A percentile compares a stretch with the other conserved stretches of the same genome.
Conservation (phyloP, 176 grass and related monocot genomes). For the Avena atlantica region DNA sequence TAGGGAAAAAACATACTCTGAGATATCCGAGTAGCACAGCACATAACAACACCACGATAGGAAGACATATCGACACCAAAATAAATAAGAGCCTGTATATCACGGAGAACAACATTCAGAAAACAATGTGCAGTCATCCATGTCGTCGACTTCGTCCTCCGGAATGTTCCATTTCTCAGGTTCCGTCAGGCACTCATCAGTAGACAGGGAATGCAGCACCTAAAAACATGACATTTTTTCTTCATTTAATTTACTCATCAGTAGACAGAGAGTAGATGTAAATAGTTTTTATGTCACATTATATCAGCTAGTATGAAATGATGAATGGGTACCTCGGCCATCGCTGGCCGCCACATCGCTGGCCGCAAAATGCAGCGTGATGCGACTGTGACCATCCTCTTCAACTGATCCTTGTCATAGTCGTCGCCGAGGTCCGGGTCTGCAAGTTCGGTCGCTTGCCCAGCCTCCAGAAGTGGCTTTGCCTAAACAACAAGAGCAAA, state of each 20-base stretch:
- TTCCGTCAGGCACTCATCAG: slow-evolving; percentile 58
- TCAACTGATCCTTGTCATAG: slow-evolving; percentile 76
- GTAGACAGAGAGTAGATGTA: not conserved
- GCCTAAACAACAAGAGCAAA: slow-evolving; percentile 50
- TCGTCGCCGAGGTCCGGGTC: slow-evolving; percentile 66
- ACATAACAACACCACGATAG: slow-evolving; percentile 15
- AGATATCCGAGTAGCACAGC: not conserved
- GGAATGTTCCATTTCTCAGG: slow-evolving; percentile 82
- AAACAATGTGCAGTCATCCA: slow-evolving; percentile 68
- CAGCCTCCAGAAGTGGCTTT: slow-evolving; percentile 86
- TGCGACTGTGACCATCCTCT: slow-evolving; percentile 63
- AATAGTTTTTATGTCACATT: not conserved
- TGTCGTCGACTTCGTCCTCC: slow-evolving; percentile 68
- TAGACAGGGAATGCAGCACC: slow-evolving; percentile 75
- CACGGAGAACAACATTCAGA: slow-evolving; percentile 55
- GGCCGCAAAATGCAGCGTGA: slow-evolving; percentile 80
- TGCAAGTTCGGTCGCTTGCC: slow-evolving; percentile 69
- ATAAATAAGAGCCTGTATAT: not conserved
- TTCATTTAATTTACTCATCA: not conserved
- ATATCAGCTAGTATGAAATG: not conserved
- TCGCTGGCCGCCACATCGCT: slow-evolving; percentile 81
- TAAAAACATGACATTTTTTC: slow-evolving; percentile 10
- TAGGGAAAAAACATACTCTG: not conserved
- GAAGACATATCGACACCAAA: slow-evolving; percentile 41
- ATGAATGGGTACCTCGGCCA: slow-evolving; percentile 65